Evolutionary conservation across 139 green algal genomes (phyloP).

Genomic region (Zygnema circumcarinatum): DNA sequence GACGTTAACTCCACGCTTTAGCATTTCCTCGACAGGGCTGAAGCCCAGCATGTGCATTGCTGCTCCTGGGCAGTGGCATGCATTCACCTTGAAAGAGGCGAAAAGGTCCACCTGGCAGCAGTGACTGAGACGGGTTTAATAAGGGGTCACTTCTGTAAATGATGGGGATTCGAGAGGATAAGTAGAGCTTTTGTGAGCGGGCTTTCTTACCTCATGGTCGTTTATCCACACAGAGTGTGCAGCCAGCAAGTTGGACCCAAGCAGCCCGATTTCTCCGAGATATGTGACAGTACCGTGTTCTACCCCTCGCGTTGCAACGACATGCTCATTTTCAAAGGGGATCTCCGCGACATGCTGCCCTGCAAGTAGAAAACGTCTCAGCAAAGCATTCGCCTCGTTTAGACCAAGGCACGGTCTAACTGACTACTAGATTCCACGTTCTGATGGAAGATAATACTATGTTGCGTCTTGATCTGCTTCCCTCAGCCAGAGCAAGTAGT

Average conservation of each 20-base stretch:
- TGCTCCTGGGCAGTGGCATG: not conserved
- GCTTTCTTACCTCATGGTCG: not conserved
- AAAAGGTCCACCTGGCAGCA: conserved; percentile 25
- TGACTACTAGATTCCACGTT: too few species aligned
- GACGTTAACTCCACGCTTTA: not conserved
- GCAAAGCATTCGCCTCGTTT: too few species aligned
- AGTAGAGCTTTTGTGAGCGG: too few species aligned
- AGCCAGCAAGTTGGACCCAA: not conserved
- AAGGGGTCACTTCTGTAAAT: too few species aligned
- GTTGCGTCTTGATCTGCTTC: too few species aligned
- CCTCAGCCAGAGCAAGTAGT: too few species aligned
- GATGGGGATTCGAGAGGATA: too few species aligned
- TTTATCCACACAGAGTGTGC: conserved; percentile 19
- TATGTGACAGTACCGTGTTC: conserved; percentile 11
- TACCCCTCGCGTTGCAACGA: not conserved
- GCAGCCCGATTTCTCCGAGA: not conserved
- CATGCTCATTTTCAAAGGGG: conserved; percentile 13
- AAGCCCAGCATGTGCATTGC: conserved; percentile 22
- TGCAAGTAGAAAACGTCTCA: not conserved
- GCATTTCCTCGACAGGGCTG: conserved; percentile 1
- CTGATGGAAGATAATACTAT: too few species aligned
- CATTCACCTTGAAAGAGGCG: not conserved
- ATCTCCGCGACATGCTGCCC: conserved; percentile 26
- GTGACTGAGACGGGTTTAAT: too few species aligned
- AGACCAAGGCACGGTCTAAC: too few species aligned